Conservation (phyloP, 1,139 yeast species). For the Suhomyces anneliseae region DNA sequence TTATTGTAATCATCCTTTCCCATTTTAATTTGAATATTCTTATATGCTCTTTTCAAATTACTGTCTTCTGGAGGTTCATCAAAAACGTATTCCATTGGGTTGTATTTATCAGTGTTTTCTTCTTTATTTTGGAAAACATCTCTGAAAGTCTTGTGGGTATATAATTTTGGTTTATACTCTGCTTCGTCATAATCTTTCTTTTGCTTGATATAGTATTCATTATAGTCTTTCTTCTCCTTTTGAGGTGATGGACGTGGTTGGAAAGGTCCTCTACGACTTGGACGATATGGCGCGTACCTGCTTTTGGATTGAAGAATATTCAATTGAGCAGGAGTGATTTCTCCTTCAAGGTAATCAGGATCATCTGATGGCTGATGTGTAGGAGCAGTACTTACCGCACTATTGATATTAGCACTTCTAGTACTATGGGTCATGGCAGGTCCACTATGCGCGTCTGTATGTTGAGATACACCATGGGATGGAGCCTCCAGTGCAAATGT, state of each 20-base stretch:
- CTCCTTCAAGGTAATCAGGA: conserved; percentile 35
- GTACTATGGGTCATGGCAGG: not conserved
- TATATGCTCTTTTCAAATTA: conserved; percentile 30
- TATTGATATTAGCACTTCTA: not conserved
- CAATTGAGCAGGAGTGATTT: conserved; percentile 40
- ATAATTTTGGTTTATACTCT: conserved; percentile 35
- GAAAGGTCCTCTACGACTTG: conserved; percentile 5
- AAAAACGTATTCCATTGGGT: conserved; percentile 46
- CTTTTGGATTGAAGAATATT: conserved; percentile 24
- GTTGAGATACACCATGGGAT: not conserved
- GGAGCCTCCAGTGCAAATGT: not conserved
- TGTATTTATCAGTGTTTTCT: conserved; percentile 32
- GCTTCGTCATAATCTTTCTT: conserved; percentile 38
- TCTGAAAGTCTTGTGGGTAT: conserved; percentile 43
- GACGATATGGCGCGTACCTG: conserved; percentile 8
- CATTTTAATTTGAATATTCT: conserved; percentile 29
- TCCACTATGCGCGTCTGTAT: too few relatives aligned
- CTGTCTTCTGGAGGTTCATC: conserved; percentile 25
- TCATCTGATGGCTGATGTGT: conserved; percentile 14
- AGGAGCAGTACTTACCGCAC: not conserved
- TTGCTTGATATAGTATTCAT: conserved; percentile 42
- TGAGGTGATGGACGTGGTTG: conserved; percentile 1
- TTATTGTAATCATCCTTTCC: conserved; percentile 35
- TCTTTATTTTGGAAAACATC: conserved; percentile 40
- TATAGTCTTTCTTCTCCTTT: conserved; percentile 9